Percentiles rank a stretch among this genome's conserved stretches.
These are phyloP conservation scores for Myxozyma kluyveri DNA, from an alignment of 805 yeast genomes.

Conservation along the genomic window DNA sequence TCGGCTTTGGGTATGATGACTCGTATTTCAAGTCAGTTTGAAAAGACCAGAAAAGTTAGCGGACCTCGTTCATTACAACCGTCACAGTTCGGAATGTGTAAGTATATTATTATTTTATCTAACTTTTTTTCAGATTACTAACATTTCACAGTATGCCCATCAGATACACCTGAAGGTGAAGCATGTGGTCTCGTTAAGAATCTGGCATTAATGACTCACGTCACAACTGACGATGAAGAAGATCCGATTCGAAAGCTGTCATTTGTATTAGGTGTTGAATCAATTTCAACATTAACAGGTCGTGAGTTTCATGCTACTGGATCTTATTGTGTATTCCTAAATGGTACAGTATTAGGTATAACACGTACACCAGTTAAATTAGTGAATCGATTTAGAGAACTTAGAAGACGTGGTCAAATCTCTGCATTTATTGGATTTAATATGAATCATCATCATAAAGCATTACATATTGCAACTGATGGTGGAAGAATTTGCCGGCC, in stretches of 20 bases:
- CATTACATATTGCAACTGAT: conserved; percentile 97
- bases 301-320: conserved; percentile 72
- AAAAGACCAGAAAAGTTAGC: conserved; percentile 93
- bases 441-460: conserved; percentile 81
- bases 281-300: conserved; percentile 75
- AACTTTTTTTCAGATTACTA: not conserved
- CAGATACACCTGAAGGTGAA: conserved; percentile 99
- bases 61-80: conserved; percentile 99
- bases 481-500: conserved; percentile 99
- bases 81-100: conserved; percentile 93
- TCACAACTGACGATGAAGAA: conserved; percentile 97
- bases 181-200: conserved; percentile 98
- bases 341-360: conserved; percentile 92
- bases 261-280: conserved; percentile 83
- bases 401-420: conserved; percentile 80
- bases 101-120: not conserved
- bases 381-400: conserved; percentile 69
- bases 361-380: conserved; percentile 84
- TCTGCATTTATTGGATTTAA: conserved; percentile 90
- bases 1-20: conserved; percentile 99
- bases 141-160: conserved; percentile 65
- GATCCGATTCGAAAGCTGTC: conserved; percentile 78
- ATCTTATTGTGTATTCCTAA: conserved; percentile 82
- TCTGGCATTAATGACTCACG: conserved; percentile 96
- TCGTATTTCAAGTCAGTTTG: conserved; percentile 97